phyloP scores from a whole-genome alignment of 495 filamentous ascomycete genomes.

The Pyrenula aspistea region DNA sequence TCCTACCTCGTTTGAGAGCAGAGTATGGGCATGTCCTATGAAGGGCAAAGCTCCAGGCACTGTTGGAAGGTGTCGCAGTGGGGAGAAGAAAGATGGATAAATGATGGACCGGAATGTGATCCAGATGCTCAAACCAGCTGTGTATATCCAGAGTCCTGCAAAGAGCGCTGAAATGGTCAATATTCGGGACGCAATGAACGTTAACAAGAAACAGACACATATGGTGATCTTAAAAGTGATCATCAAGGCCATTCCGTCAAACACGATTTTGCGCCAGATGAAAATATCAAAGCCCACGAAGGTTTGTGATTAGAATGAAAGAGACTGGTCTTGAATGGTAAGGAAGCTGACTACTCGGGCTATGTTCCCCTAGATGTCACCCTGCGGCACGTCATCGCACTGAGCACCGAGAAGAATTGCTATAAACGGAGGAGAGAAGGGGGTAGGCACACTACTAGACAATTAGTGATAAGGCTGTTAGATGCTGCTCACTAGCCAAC shows the following conservation, averaged over 20 bases:
- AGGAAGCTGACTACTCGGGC: too few relatives aligned
- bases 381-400: too few relatives aligned
- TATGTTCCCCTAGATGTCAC: too few relatives aligned
- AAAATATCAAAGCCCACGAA: too few relatives aligned
- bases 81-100: slow-evolving; percentile 28
- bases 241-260: background rate
- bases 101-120: slow-evolving; percentile 33
- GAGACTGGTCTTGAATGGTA: too few relatives aligned
- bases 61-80: slow-evolving; percentile 29
- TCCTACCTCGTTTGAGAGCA: slow-evolving; percentile 25
- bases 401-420: too few relatives aligned
- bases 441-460: too few relatives aligned
- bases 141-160: background rate
- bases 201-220: background rate
- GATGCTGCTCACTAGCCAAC: too few relatives aligned
- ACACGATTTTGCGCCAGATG: too few relatives aligned
- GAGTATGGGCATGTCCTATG: slow-evolving; percentile 27
- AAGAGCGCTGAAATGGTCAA: background rate
- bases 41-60: slow-evolving; percentile 25
- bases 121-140: slow-evolving; percentile 6
- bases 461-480: too few relatives aligned
- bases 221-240: background rate
- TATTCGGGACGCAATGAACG: background rate
- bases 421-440: too few relatives aligned
- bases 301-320: too few relatives aligned